Evolutionary conservation across 2,329 filamentous ascomycete genomes (phyloP).

Genomic region (Didymella keratinophila): DNA sequence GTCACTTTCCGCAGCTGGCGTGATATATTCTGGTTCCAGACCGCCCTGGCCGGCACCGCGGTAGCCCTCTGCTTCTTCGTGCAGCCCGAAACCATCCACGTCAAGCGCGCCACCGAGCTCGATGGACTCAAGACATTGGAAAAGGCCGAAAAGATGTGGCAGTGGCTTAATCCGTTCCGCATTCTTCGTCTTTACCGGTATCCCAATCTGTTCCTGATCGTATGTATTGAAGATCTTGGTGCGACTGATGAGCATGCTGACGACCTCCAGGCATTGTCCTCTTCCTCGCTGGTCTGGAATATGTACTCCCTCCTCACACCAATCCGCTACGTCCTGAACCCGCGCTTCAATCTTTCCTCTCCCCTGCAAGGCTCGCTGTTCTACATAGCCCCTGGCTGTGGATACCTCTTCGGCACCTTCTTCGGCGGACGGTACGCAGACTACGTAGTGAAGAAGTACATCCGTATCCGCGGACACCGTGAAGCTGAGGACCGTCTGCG

Average conservation of each 20-base stretch:
- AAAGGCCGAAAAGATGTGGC: constrained; percentile 64
- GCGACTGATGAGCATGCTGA: neutral
- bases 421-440: constrained; percentile 77
- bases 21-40: constrained; percentile 80
- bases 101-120: constrained; percentile 69
- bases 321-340: constrained; percentile 77
- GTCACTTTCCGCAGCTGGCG: constrained; percentile 78
- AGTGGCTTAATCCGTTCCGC: constrained; percentile 72
- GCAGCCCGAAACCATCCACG: constrained; percentile 76
- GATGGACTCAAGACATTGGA: constrained; percentile 59
- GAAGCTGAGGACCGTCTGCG: constrained; percentile 74
- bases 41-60: constrained; percentile 69
- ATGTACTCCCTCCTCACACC: constrained; percentile 75
- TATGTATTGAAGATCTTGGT: constrained; percentile 26
- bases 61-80: constrained; percentile 69
- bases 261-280: constrained; percentile 59
- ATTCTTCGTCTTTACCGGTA: constrained; percentile 71
- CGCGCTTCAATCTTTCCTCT: constrained; percentile 71
- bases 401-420: constrained; percentile 74
- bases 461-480: constrained; percentile 66
- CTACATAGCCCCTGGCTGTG: constrained; percentile 75
- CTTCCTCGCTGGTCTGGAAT: constrained; percentile 74
- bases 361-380: constrained; percentile 75
- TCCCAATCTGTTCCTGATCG: constrained; percentile 67
- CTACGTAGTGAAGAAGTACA: constrained; percentile 70